Percentiles rank a stretch among this genome's conserved stretches.
Conservation (phyloP, 2,329 filamentous ascomycete species). For the Pseudogymnoascus sp. region DNA sequence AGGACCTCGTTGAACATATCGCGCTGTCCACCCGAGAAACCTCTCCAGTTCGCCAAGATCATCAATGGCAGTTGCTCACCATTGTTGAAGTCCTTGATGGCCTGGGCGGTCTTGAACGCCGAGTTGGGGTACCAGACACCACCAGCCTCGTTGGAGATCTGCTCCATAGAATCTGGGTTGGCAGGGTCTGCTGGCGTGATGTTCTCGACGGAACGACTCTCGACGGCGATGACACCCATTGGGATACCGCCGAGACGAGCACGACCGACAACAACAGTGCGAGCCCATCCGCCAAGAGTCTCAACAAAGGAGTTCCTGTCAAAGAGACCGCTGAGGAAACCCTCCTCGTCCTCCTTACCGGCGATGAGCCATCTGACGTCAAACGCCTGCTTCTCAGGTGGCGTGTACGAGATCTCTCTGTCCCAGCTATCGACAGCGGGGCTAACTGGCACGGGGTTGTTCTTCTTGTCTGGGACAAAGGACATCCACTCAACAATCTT, state of each 20-base stretch:
- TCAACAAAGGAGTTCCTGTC: conserved; percentile 97
- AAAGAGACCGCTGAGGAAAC: conserved; percentile 86
- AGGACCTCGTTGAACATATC: conserved; percentile 99
- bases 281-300: conserved; percentile 92
- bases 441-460: conserved; percentile 85
- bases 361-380: conserved; percentile 91
- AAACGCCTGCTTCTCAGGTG: conserved; percentile 74
- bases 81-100: conserved; percentile 98
- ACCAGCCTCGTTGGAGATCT: conserved; percentile 88
- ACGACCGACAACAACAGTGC: conserved; percentile 92
- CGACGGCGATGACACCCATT: conserved; percentile 95
- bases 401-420: conserved; percentile 77
- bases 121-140: conserved; percentile 99
- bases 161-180: conserved; percentile 97
- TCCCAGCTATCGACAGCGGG: conserved; percentile 84
- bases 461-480: conserved; percentile 92
- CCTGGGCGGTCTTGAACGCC: conserved; percentile 98
- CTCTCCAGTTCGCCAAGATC: conserved; percentile 99
- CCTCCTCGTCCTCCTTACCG: conserved; percentile 71
- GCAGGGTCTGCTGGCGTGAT: conserved; percentile 93
- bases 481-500: conserved; percentile 99
- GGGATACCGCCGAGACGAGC: conserved; percentile 95
- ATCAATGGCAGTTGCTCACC: conserved; percentile 97
- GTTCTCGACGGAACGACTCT: conserved; percentile 94
- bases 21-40: conserved; percentile 98